Percentiles rank a stretch among this genome's conserved stretches.
These are phyloP conservation scores for Moelleriella libera DNA, from an alignment of 2,329 filamentous ascomycete genomes.

Conservation along the genomic window DNA sequence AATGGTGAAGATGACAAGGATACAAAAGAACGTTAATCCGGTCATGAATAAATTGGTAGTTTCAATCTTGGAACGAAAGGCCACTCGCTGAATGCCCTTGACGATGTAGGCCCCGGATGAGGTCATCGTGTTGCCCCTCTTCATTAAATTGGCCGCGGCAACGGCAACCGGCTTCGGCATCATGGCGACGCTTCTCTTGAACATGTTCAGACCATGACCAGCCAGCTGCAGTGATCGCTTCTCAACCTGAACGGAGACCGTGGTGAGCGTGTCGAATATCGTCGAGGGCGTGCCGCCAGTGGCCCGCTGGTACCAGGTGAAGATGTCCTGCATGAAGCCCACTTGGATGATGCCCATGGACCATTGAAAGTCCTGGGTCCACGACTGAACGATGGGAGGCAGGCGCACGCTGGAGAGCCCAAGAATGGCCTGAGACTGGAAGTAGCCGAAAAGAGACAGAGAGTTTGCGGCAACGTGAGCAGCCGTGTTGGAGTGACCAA, in stretches of 20 bases:
- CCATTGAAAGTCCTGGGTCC: conserved; percentile 98
- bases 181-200: conserved; percentile 40
- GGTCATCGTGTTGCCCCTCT: conserved; percentile 39
- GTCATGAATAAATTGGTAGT: conserved; percentile 89
- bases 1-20: conserved; percentile 66
- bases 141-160: conserved; percentile 28
- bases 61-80: conserved; percentile 64
- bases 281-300: conserved; percentile 77
- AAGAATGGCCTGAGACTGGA: conserved; percentile 86
- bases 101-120: conserved; percentile 47
- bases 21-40: conserved; percentile 73
- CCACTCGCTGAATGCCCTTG: conserved; percentile 76
- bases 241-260: conserved; percentile 71
- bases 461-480: conserved; percentile 90
- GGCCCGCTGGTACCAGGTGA: conserved; percentile 90
- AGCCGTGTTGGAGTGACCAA: conserved; percentile 87
- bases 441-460: conserved; percentile 85
- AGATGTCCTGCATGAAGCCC: conserved; percentile 74
- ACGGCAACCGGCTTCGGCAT: conserved; percentile 25
- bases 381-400: conserved; percentile 77
- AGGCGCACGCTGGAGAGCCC: conserved; percentile 70
- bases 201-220: conserved; percentile 24
- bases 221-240: conserved; percentile 37
- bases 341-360: conserved; percentile 90
- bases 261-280: conserved; percentile 59